Base-by-base conservation (phyloP, 306 rosid genomes). In the Cyclanthera cordifolia region DNA sequence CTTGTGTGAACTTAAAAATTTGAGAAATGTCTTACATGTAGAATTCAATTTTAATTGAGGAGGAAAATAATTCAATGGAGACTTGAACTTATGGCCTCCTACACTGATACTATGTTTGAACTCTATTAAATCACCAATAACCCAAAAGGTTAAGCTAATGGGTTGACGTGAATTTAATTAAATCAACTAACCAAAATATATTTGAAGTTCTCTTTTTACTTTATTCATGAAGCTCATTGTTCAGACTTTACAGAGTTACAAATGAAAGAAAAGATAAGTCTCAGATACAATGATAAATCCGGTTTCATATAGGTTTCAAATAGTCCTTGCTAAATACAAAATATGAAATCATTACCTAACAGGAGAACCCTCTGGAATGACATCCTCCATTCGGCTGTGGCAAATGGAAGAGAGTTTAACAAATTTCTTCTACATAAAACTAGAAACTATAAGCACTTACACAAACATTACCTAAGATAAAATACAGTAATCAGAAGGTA, bases 311-410 rank as follows among this genome's bases (percentile, higher is more conserved):
- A 32, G n/a, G n/a, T n/a, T n/a, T n/a, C 21, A 37, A 37, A 8
- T 16, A 3, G 10, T 21, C 37, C 20, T 61, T 15, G 73, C 24
- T 51, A 53, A 49, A 27, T 9, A 56, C 69, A 76, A 27, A 43
- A 48, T 58, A 53, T 0, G 32, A 24, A 27, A 46, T 45, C 53
- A 76, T 74, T 82, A 89, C 95, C 98, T 87, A 63, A 87, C 90
- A 0, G 78, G 61, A 17, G 81, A 64, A 79, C 75, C 77, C 63
- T 30, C 77, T 39, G 89, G 82, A 80, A 92, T 79, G 79, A 84
- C 84, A 76, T 84, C 82, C 46, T 77, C 86, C 93, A 92, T 85
- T 85, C 83, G 80, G 82, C 95, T 89, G 76, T 92, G 96, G 82
- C 98, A 89, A 70, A 73, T 80, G 73, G 81, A 81, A 79, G 81